phyloP scores from a whole-genome alignment of 805 yeast species.

The Wickerhamomyces xylosicus region DNA sequence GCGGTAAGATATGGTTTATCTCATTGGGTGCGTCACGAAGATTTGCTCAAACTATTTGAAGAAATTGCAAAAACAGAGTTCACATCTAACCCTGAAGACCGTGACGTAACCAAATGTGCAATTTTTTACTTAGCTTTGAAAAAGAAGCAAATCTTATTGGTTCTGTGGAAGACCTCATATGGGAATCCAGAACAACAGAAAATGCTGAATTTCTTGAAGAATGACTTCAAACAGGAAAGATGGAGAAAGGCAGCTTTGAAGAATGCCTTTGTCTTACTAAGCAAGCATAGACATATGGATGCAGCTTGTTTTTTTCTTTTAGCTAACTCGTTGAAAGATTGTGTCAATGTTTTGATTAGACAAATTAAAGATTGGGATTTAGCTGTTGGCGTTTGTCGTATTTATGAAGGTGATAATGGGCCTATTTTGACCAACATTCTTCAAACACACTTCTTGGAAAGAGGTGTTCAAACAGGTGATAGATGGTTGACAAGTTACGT shows the following conservation, averaged over 20 bases:
- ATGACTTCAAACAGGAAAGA: slow-evolving; percentile 65
- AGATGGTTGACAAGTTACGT: slow-evolving; percentile 80
- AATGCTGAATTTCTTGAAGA: slow-evolving; percentile 64
- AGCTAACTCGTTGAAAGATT: slow-evolving; percentile 67
- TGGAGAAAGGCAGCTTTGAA: slow-evolving; percentile 88
- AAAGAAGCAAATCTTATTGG: slow-evolving; percentile 66
- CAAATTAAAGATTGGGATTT: slow-evolving; percentile 61
- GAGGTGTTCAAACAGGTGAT: slow-evolving; percentile 52
- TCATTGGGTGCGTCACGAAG: slow-evolving; percentile 53
- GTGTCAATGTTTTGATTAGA: slow-evolving; percentile 60
- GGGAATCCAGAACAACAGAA: slow-evolving; percentile 77
- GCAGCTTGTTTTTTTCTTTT: slow-evolving; percentile 85
- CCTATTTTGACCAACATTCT: slow-evolving; percentile 41
- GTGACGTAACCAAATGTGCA: slow-evolving; percentile 70
- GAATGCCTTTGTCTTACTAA: slow-evolving; percentile 82
- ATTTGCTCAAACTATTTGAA: slow-evolving; percentile 48
- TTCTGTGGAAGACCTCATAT: slow-evolving; percentile 72
- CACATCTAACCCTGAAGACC: slow-evolving; percentile 29
- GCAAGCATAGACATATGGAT: slow-evolving; percentile 79
- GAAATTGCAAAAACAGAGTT: slow-evolving; percentile 65
- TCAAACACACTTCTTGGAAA: slow-evolving; percentile 40
- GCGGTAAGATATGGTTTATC: slow-evolving; percentile 54
- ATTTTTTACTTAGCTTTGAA: slow-evolving; percentile 68
- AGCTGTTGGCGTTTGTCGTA: slow-evolving; percentile 74
- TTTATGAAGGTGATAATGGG: slow-evolving; percentile 56